Evolutionary conservation across 805 yeast species (phyloP).

Genomic region (Metschnikowia henanensis): DNA sequence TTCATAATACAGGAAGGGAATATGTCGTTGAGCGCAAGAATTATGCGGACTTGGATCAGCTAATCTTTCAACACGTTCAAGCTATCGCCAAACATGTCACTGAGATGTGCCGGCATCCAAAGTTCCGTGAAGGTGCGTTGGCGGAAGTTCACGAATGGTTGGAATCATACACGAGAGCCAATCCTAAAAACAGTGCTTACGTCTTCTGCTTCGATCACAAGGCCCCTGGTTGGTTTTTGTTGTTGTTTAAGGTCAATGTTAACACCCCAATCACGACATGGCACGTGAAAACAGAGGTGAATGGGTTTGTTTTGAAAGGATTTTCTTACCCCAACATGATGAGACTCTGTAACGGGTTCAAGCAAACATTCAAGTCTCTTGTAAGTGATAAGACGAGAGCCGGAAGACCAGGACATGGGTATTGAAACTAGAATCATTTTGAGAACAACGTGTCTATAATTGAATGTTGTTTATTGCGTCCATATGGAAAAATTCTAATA

Average conservation of each 20-base stretch:
- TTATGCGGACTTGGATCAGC: constrained; percentile 90
- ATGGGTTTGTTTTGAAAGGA: constrained; percentile 77
- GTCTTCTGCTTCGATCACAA: constrained; percentile 88
- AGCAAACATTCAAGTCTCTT: constrained; percentile 52
- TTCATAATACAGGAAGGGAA: constrained; percentile 58
- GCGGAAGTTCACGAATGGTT: constrained; percentile 85
- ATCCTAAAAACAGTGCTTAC: constrained; percentile 86
- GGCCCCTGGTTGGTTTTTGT: constrained; percentile 90
- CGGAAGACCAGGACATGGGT: constrained; percentile 16
- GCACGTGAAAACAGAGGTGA: constrained; percentile 89
- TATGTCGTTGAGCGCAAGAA: constrained; percentile 65
- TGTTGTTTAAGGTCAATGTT: constrained; percentile 81
- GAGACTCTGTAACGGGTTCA: constrained; percentile 92
- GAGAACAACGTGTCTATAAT: no score
- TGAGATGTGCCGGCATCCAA: constrained; percentile 83
- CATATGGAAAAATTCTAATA: no score
- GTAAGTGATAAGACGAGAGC: constrained; percentile 22
- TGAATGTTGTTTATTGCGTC: no score
- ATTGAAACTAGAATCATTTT: no score
- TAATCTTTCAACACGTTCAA: constrained; percentile 83
- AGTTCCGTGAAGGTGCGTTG: constrained; percentile 78
- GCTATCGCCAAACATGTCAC: constrained; percentile 80
- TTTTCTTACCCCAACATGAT: constrained; percentile 89
- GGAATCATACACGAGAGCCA: constrained; percentile 85
- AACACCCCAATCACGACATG: constrained; percentile 71